Evolutionary conservation across 306 rosid genomes (phyloP), one percentile per base, ranked within the genome.

Genomic region (Prunus mume): DNA sequence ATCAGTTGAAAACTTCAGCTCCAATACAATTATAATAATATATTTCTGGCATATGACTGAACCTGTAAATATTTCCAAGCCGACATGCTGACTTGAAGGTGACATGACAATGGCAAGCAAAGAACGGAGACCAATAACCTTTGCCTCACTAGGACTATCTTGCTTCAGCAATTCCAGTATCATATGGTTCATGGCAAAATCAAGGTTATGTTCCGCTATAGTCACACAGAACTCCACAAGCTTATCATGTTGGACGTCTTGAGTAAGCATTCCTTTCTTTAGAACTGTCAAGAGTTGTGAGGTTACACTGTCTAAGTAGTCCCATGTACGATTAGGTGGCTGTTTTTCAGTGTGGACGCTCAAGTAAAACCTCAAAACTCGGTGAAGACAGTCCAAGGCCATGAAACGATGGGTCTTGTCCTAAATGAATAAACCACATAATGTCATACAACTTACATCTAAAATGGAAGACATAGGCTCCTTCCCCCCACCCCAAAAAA

Each of bases 341-440:
- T 96, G 98, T 79, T 85, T 88, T 74, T 89, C 88, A 0, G 97
- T 98, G 79, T 96, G 96, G 69, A 96, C 97, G 57, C 96, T 91
- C 90, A 96, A 87, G 82, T 96, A 96, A 81, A 96, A 96, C 85
- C 97, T 91, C 81, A 93, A 83, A 72, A 96, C 98, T 76, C 98
- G 93, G 83, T 96, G 99, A 81, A 96, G 99, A 86, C 98, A 96
- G 87, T 93, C 97, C 90, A 96, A 84, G 64, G 99, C 98, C 98
- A 93, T 96, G 85, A 88, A 96, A 9, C 99, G 97, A 58, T 96
- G 98, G 80, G 93, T 96, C 82, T 96, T 96, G 84, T 96, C 99
- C 99, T 96, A 91, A 85, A 89, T 56, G 66, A 85, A 82, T 43
- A 85, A 88, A 79, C 70, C 69, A 87, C 69, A 81, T 76, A 66